Evolutionary conservation across 1,284 basidiomycete genomes (phyloP).

Genomic region (Leccinum pallidistipes): DNA sequence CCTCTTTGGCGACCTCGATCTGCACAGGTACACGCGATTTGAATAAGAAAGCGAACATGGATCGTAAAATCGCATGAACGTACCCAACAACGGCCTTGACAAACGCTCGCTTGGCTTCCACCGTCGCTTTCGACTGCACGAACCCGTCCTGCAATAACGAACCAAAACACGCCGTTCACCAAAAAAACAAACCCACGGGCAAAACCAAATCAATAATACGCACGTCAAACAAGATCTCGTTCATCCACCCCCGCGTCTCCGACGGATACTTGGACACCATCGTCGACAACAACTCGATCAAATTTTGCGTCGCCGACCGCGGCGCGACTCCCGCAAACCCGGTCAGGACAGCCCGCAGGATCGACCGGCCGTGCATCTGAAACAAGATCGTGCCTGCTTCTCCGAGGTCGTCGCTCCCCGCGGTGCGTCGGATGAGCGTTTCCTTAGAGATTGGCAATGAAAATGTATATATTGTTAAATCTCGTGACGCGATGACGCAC

Average conservation of each 20-base stretch:
- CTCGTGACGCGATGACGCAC: constrained; percentile 43
- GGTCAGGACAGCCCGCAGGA: constrained; percentile 70
- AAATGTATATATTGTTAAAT: constrained; percentile 2
- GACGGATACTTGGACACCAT: constrained; percentile 56
- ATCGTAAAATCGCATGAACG: constrained; percentile 12
- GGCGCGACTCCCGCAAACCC: constrained; percentile 84
- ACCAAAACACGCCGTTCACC: too few relatives aligned
- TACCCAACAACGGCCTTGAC: constrained; percentile 73
- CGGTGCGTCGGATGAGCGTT: constrained; percentile 61
- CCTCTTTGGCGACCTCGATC: constrained; percentile 62
- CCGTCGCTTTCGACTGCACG: constrained; percentile 57
- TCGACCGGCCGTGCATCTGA: constrained; percentile 60
- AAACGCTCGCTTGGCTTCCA: constrained; percentile 76
- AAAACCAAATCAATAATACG: background rate
- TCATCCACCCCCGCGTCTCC: constrained; percentile 68
- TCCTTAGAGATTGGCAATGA: constrained; percentile 38
- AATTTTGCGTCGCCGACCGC: constrained; percentile 77
- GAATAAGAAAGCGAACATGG: too few relatives aligned
- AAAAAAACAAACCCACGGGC: too few relatives aligned
- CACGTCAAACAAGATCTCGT: constrained; percentile 52
- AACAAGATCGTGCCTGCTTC: constrained; percentile 53
- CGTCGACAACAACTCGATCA: constrained; percentile 76
- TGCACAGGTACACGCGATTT: background rate
- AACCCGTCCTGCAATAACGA: constrained; percentile 36
- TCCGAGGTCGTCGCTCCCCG: constrained; percentile 52